Evolutionary conservation across 140 eudicot species (phyloP), one percentile per base, ranked within the genome.

Genomic region (Ambrosia hybrid): DNA sequence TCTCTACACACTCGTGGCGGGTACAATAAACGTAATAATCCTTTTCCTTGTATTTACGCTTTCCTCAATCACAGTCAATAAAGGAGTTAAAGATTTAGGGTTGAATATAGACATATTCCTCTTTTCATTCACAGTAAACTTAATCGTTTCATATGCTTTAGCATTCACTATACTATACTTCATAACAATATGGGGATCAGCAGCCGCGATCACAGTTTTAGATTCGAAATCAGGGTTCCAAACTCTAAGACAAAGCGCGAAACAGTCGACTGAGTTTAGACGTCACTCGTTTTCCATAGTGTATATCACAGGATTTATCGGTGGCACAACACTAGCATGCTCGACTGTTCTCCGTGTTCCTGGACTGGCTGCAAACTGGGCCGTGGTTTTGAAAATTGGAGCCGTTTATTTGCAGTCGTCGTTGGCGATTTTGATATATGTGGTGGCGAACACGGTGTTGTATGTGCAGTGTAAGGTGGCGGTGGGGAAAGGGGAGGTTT

Each of bases 381-480:
- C 38, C 6, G n/a, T 10, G 72, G 12, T 73, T 51, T 51, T 73
- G 68, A 37, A 13, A 11, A 53, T 51, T 3, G 66, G 46, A 12
- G 9, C 15, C 26, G 3, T 34, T 9, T 37, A 26, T 51, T 73
- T 64, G 33, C 17, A 37, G 33, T 52, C 72, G 2, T 64, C 34
- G 0, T 13, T 64, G 45, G 3, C 15, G 56, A 63, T 73, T 6
- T 17, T 73, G 71, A 1, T 0, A 2, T 73, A 73, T 63, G 77
- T 46, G 48, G 77, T 60, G 46, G 77, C 62, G 38, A 73, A 73
- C 51, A 73, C 70, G 13, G 78, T 73, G 63, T 51, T 73, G 71
- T 73, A 62, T 63, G 70, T 73, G 70, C 78, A 49, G 30, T 48
- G 39, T 46, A 69, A 73, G 78, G 71, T 16, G 9, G 78, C 39